A percentile compares a stretch with the other conserved stretches of the same genome.
phyloP scores from a whole-genome alignment of 257 asterid genomes.

The Solanum chaucha region DNA sequence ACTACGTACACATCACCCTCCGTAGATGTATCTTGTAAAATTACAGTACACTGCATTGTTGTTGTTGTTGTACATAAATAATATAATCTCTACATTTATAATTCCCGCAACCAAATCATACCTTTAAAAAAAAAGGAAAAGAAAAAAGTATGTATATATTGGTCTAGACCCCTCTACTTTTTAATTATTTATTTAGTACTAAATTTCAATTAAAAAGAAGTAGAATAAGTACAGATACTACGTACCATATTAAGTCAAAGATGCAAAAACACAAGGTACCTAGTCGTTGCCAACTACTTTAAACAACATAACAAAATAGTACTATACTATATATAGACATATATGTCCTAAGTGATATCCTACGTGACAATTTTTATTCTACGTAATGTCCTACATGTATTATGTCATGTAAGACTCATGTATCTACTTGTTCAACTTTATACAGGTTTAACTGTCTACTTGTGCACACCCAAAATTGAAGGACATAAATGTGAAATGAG shows the following conservation, averaged over 20 bases:
- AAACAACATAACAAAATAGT: too few relatives aligned
- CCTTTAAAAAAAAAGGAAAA: background rate
- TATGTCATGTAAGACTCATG: too few relatives aligned
- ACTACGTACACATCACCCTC: too few relatives aligned
- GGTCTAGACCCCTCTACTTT: background rate
- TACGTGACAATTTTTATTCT: too few relatives aligned
- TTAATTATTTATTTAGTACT: background rate
- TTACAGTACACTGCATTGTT: too few relatives aligned
- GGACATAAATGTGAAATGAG: too few relatives aligned
- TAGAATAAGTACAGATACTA: background rate
- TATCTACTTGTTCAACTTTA: too few relatives aligned
- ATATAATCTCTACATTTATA: background rate
- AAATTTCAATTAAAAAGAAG: background rate
- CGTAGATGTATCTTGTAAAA: background rate
- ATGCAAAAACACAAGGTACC: background rate
- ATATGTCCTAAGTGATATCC: too few relatives aligned
- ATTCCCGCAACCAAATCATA: background rate
- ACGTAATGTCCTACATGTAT: too few relatives aligned
- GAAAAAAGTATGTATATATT: background rate
- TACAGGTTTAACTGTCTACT: too few relatives aligned
- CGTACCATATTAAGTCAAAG: background rate
- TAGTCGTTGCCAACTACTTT: background rate
- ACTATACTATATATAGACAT: background rate
- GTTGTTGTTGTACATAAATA: background rate
- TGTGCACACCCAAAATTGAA: background rate